Evolutionary conservation across 805 yeast genomes (phyloP), one percentile per base, ranked within the genome.

Genomic region (Lipomyces starkeyi): DNA sequence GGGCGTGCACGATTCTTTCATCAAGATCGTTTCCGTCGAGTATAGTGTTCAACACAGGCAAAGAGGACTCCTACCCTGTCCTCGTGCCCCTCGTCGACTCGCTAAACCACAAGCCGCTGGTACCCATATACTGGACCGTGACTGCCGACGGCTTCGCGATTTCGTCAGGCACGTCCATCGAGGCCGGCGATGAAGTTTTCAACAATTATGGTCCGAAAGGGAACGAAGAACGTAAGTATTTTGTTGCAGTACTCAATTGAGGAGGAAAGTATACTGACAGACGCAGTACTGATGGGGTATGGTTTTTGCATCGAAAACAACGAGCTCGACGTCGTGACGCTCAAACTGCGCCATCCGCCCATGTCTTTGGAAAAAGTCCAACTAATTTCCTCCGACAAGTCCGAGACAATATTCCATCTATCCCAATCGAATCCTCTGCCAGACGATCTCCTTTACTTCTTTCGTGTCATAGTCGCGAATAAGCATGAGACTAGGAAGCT

Each of bases 141-240:
- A 58, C 64, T 4, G 71, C 70, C 20, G 73, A 67, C 1, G 70
- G 74, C 0, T 84, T 85, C 66, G 74, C 77, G n/a, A 87, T 88
- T 71, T 78, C 76, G 53, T 56, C 72, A 4, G 73, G 63, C 37
- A 27, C 27, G 58, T 52, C 65, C 58, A 53, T 76, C 52, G 57
- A 70, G 7, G 71, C 69, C 1, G 85, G 84, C 1, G 76, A 78
- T 1, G 89, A 91, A 75, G 69, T 93, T 0, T 91, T 79, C 78
- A 93, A 93, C 76, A 91, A 91, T 77, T 93, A 93, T 77, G 98
- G 97, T 1, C 87, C 90, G 63, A 93, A 92, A 77, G 90, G 95
- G 0, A 93, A 92, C 74, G 96, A 91, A 71, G 97, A 91, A 71
- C 73, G 72, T 68, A 68, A 2, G 67, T 62, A 4, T 22, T 14